phyloP scores from a whole-genome alignment of 768 basidiomycete genomes.

The Lactifluus subvellereus region DNA sequence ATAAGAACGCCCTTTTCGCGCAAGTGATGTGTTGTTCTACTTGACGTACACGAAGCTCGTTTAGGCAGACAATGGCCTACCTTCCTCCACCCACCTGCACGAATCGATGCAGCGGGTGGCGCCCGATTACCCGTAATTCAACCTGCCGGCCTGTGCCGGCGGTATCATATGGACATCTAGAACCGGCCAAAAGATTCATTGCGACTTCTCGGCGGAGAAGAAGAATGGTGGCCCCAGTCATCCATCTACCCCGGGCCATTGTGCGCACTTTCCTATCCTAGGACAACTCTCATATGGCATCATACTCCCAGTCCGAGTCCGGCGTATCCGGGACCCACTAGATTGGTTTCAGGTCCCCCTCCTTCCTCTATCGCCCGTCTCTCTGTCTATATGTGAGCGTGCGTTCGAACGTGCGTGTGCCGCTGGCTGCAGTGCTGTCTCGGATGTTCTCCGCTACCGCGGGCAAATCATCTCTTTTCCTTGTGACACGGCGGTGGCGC shows the following conservation, averaged over 20 bases:
- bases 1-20: neutral
- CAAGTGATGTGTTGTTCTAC: neutral
- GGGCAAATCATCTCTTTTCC: neutral
- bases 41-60: slow-evolving; percentile 1
- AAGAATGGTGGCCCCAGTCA: neutral
- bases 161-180: neutral
- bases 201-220: slow-evolving; percentile 4
- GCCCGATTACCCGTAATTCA: neutral
- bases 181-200: neutral
- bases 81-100: neutral
- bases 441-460: neutral
- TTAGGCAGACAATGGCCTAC: neutral
- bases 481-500: neutral
- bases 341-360: neutral
- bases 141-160: neutral
- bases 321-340: neutral
- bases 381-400: neutral
- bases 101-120: neutral
- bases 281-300: neutral
- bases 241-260: neutral
- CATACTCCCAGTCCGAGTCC: neutral
- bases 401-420: neutral
- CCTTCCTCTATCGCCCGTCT: neutral
- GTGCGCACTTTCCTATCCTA: neutral
- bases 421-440: neutral